A percentile compares a stretch with the other conserved stretches of the same genome.
These are phyloP conservation scores for Suhomyces canberraensis DNA, from an alignment of 805 yeast genomes.

Conservation along the genomic window DNA sequence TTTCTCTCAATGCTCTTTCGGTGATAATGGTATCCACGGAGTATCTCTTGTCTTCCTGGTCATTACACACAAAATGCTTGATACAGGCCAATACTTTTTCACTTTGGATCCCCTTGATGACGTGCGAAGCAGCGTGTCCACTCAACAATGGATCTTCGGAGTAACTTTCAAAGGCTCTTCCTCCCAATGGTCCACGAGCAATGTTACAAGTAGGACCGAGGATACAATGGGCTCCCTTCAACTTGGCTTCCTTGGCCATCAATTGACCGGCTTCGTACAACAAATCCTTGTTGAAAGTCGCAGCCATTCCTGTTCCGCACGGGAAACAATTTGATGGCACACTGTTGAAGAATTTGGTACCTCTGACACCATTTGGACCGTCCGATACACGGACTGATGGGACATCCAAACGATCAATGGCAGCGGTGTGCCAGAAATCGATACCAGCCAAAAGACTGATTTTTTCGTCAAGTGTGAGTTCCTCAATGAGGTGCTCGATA, in stretches of 20 bases:
- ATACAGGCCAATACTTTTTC: slow-evolving; percentile 51
- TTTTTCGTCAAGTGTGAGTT: slow-evolving; percentile 34
- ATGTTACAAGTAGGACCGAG: slow-evolving; percentile 50
- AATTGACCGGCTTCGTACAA: slow-evolving; percentile 47
- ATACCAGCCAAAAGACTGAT: slow-evolving; percentile 35
- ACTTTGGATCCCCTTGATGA: slow-evolving; percentile 54
- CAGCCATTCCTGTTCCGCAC: slow-evolving; percentile 57
- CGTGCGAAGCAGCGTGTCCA: slow-evolving; percentile 47
- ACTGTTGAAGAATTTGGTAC: slow-evolving; percentile 51
- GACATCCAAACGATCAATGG: slow-evolving; percentile 14
- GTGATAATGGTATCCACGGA: slow-evolving; percentile 48
- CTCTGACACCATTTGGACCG: slow-evolving; percentile 66
- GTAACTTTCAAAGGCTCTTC: slow-evolving; percentile 61
- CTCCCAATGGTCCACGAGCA: slow-evolving; percentile 57
- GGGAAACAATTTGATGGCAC: slow-evolving; percentile 59
- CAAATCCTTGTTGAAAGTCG: slow-evolving; percentile 53
- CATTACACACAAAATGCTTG: slow-evolving; percentile 64
- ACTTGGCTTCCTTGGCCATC: slow-evolving; percentile 53
- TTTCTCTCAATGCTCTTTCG: slow-evolving; percentile 62
- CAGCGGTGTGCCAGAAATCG: slow-evolving; percentile 15
- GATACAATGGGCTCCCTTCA: slow-evolving; percentile 50
- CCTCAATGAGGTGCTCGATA: slow-evolving; percentile 26
- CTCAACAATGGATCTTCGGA: slow-evolving; percentile 56
- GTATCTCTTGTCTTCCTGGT: slow-evolving; percentile 54
- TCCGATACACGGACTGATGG: slow-evolving; percentile 31